Base-by-base conservation (phyloP, 768 basidiomycete species). In the Austroboletus festivus region DNA sequence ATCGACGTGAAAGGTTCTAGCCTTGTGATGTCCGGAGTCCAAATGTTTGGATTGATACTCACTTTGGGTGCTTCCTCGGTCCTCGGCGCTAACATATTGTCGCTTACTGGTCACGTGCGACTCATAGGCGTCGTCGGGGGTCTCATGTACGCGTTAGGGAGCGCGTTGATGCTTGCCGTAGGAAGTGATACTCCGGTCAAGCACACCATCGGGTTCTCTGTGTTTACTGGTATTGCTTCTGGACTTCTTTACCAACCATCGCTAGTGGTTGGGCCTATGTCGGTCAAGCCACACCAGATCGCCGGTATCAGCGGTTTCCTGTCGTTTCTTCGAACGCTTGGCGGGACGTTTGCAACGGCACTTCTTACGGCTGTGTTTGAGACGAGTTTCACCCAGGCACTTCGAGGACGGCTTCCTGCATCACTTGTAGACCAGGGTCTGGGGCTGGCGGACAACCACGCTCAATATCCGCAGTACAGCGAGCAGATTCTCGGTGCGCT, bases 261-360 rank as follows among this genome's bases (percentile, higher is more conserved):
- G 39, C 67, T 68, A 23, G 57, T 68, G 22, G 67, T 68, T 3
- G 68, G 67, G 13, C 67, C 68, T 35, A 61, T 70, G 58, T 68
- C 66, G 2, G 68, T 68, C 47, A 12, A 68, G 38, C 67, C 67
- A 0, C 52, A 60, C 20, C 68, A 68, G 44, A 43, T 68, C 23
- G 67, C 67, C 4, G 68, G 67, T 8, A 70, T 68, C 52, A 68
- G 68, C n/a, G 67, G 67, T 10, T 68, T 68, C 51, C 38, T 68
- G 8, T 69, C 67, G 5, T 68, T 68, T 41, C 60, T 68, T n/a
- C 62, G 67, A 15, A 68, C 67, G 13, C 48, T 68, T 0, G 67
- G 67, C 2, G 67, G 67, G 16, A 68, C 67, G 37, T 68, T 68
- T 24, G 68, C 67, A 8, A 70, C 67, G 5, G 68, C 68, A 7